Base-by-base conservation (phyloP, 176 grass and related monocot genomes). In the Oryza australiensis region DNA sequence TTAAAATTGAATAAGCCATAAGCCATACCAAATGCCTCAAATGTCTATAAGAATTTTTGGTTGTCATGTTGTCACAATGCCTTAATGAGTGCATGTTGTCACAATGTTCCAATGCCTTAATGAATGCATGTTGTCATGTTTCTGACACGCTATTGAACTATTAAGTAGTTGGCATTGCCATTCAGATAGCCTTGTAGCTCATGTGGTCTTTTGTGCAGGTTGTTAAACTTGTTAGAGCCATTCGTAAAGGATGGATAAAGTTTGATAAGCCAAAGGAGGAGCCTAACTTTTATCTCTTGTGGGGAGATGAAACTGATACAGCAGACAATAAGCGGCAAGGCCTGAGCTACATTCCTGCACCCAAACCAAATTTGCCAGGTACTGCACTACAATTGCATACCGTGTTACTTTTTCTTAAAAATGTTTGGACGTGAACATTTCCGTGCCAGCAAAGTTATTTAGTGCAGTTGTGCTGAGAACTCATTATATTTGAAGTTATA, bases 331-430 rank as follows among this genome's bases (percentile, higher is more conserved):
- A 96, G 80, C 85, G 91, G 65, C 93, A 89, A 79, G 87, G 93
- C 38, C 87, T 97, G 84, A 91, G 87, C 81, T 99, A 96, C 81
- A 95, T 99, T 86, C 91, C 97, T 3, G 83, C 97, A 40, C 93
- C 97, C 7, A 99, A 99, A 94, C 85, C 89, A 32, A 99, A 95
- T 62, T 77, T 99, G 60, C 88, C 97, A 80, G 97, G 97, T 99
- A 92, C 34, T 4, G 40, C 72, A 16, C 27, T n/a, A 51, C 29
- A 77, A 78, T 60, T 74, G 46, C 45, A 30, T 20, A 65, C 48
- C 1, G 20, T n/a, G 51, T n/a, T 55, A 55, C 18, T 22, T 22
- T 85, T 75, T 28, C 18, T 13, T 86, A 29, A 77, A 60, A 62
- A 48, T 18, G 23, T 70, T 27, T 70, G 23, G 20, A 63, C 26